Percentiles rank a stretch among this genome's conserved stretches.
phyloP scores from a whole-genome alignment of 176 grass and related monocot species.

The Phoenix dactylifera region DNA sequence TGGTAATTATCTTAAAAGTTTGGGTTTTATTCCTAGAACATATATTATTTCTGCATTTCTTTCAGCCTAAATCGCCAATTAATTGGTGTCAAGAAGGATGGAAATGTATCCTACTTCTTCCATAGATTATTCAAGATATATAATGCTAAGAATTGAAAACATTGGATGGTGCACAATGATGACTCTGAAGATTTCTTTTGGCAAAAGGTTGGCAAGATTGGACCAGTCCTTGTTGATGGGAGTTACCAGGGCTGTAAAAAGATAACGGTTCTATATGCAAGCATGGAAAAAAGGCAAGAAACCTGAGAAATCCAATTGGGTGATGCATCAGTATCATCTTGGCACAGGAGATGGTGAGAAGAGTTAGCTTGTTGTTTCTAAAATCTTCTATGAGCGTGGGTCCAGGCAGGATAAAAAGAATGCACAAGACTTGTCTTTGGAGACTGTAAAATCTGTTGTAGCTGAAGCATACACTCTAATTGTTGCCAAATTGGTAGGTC shows the following conservation, averaged over 20 bases:
- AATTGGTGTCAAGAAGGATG: constrained; percentile 56
- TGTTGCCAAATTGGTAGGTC: background rate
- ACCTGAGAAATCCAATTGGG: constrained; percentile 40
- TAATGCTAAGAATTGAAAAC: constrained; percentile 23
- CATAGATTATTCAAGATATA: constrained; percentile 38
- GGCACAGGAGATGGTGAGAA: constrained; percentile 28
- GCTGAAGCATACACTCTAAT: constrained; percentile 17
- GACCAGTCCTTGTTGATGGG: constrained; percentile 40
- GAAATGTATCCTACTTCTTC: constrained; percentile 59
- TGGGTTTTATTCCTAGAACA: constrained; percentile 4
- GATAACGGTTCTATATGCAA: constrained; percentile 37
- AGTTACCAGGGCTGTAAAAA: constrained; percentile 45
- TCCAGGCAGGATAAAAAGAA: background rate
- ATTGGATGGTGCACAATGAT: background rate
- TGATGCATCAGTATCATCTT: constrained; percentile 54
- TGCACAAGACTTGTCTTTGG: constrained; percentile 2
- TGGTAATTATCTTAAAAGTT: constrained; percentile 29
- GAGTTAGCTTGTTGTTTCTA: constrained; percentile 57
- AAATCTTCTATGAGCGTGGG: constrained; percentile 36
- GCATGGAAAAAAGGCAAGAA: constrained; percentile 12
- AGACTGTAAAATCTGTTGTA: background rate
- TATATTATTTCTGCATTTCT: constrained; percentile 3
- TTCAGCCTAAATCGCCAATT: constrained; percentile 1
- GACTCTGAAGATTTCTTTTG: constrained; percentile 24
- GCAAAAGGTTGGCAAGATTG: constrained; percentile 33